Conservation (phyloP, 108 stramenopile species). For the Skeletonema marinoi region DNA sequence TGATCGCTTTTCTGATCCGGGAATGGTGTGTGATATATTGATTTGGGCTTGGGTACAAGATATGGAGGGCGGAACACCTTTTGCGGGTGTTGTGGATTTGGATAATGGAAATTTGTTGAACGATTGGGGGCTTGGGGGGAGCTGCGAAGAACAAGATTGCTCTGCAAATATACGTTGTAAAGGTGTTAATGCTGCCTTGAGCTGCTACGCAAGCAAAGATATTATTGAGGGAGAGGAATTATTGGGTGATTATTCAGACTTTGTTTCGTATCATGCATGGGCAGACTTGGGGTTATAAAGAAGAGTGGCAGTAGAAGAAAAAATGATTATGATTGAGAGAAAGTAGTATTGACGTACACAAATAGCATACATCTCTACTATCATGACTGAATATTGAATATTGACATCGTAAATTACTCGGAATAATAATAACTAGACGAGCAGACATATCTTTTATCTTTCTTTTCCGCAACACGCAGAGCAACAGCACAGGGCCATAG, state of each 20-base stretch:
- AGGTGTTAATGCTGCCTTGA: not conserved
- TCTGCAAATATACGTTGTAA: not conserved
- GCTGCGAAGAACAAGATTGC: not conserved
- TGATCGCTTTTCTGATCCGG: conserved; percentile 1
- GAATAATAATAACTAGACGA: too few relatives aligned
- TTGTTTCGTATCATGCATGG: not conserved
- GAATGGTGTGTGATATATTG: conserved; percentile 8
- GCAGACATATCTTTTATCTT: too few relatives aligned
- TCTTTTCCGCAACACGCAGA: too few relatives aligned
- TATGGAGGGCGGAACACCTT: not conserved
- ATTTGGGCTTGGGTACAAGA: conserved; percentile 14
- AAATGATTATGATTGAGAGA: too few relatives aligned
- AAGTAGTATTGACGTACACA: too few relatives aligned
- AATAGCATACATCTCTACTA: too few relatives aligned
- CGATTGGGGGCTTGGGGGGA: not conserved
- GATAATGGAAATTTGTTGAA: conserved; percentile 2
- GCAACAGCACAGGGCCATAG: too few relatives aligned
- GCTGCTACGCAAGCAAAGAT: not conserved
- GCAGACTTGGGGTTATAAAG: not conserved
- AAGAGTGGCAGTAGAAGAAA: too few relatives aligned
- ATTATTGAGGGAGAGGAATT: conserved; percentile 13
- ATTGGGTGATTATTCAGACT: not conserved
- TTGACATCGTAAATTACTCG: too few relatives aligned
- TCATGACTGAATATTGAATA: too few relatives aligned
- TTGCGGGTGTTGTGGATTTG: not conserved